These are phyloP conservation scores for Penicillium sp. DNA, from an alignment of 2,329 filamentous ascomycete species.

Conservation along the genomic window DNA sequence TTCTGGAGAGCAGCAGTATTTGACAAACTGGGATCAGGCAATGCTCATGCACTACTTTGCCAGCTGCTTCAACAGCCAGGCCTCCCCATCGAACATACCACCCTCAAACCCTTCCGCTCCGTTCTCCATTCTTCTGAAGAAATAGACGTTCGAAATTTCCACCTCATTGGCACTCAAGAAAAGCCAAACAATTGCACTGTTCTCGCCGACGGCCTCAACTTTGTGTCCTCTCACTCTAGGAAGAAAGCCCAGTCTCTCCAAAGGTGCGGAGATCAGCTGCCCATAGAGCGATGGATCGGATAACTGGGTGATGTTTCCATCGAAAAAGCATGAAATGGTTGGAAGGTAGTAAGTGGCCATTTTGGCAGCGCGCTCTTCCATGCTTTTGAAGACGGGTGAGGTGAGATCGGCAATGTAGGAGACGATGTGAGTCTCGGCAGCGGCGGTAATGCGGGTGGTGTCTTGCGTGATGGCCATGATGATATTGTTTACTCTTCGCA, in stretches of 20 bases:
- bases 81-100: slow-evolving; percentile 11
- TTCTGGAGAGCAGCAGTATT: too few relatives aligned
- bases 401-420: not conserved
- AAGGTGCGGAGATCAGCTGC: not conserved
- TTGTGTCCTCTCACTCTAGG: not conserved
- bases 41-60: too few relatives aligned
- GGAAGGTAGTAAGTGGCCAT: slow-evolving; percentile 3
- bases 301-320: not conserved
- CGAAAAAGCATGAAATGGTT: not conserved
- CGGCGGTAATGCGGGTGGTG: not conserved
- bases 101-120: slow-evolving; percentile 1
- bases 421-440: slow-evolving; percentile 1
- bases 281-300: not conserved
- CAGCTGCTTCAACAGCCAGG: not conserved
- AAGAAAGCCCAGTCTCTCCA: not conserved
- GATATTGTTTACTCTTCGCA: too few relatives aligned
- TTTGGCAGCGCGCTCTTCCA: slow-evolving; percentile 1
- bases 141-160: slow-evolving; percentile 1
- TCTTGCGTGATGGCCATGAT: not conserved
- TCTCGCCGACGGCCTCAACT: slow-evolving; percentile 2
- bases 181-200: not conserved
- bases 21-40: too few relatives aligned
- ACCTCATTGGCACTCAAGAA: not conserved
- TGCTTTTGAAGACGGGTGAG: not conserved
- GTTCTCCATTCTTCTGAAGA: not conserved